These are phyloP conservation scores for Smittium culicis DNA, from an alignment of 371 early-diverging fungal genomes.

Conservation along the genomic window DNA sequence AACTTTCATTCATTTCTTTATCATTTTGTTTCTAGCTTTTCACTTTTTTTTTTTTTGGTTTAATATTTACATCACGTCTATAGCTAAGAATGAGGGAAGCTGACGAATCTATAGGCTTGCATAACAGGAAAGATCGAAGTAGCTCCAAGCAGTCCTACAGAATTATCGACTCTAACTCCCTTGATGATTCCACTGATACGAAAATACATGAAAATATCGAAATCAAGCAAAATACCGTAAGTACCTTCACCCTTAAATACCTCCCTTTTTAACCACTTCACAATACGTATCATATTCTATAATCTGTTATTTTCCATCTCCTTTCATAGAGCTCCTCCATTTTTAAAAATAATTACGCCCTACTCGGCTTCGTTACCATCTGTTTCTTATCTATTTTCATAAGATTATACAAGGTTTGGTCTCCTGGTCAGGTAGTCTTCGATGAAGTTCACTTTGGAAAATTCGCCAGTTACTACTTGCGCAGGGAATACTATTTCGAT, in stretches of 20 bases:
- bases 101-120: not conserved
- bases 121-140: not conserved
- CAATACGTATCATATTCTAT: too few relatives aligned
- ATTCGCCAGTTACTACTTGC: conserved; percentile 90
- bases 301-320: not conserved
- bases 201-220: too few relatives aligned
- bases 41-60: not conserved
- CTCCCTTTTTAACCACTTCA: too few relatives aligned
- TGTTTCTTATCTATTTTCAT: conserved; percentile 33
- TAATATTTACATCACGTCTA: not conserved
- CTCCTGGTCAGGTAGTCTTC: conserved; percentile 64
- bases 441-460: conserved; percentile 99
- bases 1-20: not conserved
- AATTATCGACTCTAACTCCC: not conserved
- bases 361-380: not conserved
- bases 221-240: too few relatives aligned
- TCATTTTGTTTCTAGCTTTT: not conserved
- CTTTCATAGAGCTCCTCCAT: not conserved
- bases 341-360: not conserved
- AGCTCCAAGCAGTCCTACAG: not conserved
- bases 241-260: too few relatives aligned
- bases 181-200: too few relatives aligned
- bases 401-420: conserved; percentile 44
- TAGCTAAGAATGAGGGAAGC: not conserved
- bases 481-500: conserved; percentile 90